Conservation (phyloP, 1,284 basidiomycete genomes). For the Trametes pubescens region DNA sequence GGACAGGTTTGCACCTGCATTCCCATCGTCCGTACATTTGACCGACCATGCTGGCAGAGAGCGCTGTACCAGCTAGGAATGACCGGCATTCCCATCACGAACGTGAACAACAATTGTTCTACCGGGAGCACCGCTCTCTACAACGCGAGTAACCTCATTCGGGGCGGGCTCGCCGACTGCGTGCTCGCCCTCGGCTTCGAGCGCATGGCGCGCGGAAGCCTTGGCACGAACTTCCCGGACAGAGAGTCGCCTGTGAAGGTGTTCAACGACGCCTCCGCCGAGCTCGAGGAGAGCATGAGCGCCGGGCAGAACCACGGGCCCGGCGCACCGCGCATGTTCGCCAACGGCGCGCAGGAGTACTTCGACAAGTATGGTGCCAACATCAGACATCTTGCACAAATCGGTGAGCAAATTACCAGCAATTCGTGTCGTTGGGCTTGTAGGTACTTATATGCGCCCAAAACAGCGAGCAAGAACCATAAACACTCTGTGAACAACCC, state of each 20-base stretch:
- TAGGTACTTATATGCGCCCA: background rate
- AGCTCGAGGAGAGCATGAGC: conserved; percentile 60
- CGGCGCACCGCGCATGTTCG: conserved; percentile 77
- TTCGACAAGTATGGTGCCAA: conserved; percentile 78
- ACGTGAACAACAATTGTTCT: conserved; percentile 88
- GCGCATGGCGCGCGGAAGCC: conserved; percentile 83
- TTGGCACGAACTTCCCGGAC: conserved; percentile 77
- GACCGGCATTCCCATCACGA: conserved; percentile 86
- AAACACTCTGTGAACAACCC: conserved; percentile 85
- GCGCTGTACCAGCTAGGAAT: conserved; percentile 88
- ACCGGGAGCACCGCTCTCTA: conserved; percentile 81
- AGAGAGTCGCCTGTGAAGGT: conserved; percentile 65
- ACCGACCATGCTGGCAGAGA: conserved; percentile 49
- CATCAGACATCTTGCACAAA: conserved; percentile 77
- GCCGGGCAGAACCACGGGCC: conserved; percentile 75
- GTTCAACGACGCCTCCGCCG: conserved; percentile 52
- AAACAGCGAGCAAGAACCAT: conserved; percentile 83
- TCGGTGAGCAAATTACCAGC: conserved; percentile 57
- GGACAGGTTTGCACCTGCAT: conserved; percentile 66
- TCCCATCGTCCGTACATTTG: too few species aligned
- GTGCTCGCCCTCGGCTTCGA: conserved; percentile 88
- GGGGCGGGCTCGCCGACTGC: conserved; percentile 77
- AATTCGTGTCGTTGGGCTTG: background rate
- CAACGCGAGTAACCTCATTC: conserved; percentile 73
- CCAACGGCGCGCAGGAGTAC: conserved; percentile 83